These are phyloP conservation scores for Phtheirospermum japonicum DNA, from an alignment of 257 asterid species.

Conservation along the genomic window DNA sequence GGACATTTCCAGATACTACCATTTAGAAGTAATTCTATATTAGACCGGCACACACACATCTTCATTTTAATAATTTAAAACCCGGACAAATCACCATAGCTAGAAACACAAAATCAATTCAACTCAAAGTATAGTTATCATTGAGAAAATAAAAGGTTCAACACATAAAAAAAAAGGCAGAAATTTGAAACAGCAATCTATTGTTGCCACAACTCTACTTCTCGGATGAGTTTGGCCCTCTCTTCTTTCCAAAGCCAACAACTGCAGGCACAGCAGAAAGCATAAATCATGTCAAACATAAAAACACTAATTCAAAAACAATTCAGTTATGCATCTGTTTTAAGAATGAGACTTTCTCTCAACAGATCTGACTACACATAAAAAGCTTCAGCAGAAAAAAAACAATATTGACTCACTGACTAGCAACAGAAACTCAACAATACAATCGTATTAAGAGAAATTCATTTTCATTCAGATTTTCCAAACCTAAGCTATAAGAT, in stretches of 20 bases:
- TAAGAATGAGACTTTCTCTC: too few relatives aligned
- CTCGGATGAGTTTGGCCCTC: conserved; percentile 32
- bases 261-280: conserved; percentile 41
- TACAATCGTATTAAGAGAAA: background rate
- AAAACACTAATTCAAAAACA: background rate
- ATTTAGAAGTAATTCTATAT: too few relatives aligned
- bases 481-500: too few relatives aligned
- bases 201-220: conserved; percentile 37
- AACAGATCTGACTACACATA: too few relatives aligned
- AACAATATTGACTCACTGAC: too few relatives aligned
- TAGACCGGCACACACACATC: too few relatives aligned
- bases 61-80: too few relatives aligned
- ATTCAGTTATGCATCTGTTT: background rate
- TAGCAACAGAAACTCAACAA: background rate
- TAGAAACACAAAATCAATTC: conserved; percentile 1
- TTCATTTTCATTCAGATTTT: too few relatives aligned
- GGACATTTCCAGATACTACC: too few relatives aligned
- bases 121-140: background rate
- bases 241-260: conserved; percentile 89
- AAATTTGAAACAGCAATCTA: conserved; percentile 19
- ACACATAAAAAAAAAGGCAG: background rate
- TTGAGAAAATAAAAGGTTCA: background rate
- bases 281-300: background rate
- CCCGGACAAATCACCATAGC: background rate
- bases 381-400: too few relatives aligned